These are phyloP conservation scores for Leishmania turanica DNA, from an alignment of 208 protist genomes.

Conservation along the genomic window DNA sequence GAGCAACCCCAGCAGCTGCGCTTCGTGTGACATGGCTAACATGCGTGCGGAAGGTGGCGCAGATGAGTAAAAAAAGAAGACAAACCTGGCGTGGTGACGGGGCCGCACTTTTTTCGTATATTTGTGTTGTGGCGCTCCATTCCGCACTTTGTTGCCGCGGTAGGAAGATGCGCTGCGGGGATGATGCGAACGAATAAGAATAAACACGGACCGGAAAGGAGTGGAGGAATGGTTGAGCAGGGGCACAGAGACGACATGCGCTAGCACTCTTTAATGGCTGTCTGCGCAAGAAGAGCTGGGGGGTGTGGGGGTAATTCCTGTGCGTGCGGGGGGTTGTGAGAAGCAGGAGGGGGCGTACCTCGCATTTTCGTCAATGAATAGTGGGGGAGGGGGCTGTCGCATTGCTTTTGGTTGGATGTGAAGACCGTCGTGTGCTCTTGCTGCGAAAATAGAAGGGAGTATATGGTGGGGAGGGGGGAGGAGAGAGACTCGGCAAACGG, in stretches of 20 bases:
- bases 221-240: no score
- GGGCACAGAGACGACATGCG: neutral
- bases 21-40: neutral
- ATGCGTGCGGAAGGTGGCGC: neutral
- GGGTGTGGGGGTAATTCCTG: neutral
- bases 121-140: neutral
- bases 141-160: neutral
- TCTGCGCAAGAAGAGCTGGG: neutral
- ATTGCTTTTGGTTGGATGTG: no score
- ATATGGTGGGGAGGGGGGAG: neutral
- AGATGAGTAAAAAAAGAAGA: neutral
- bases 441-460: neutral
- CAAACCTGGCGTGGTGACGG: neutral
- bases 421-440: no score
- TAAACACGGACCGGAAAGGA: neutral
- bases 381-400: neutral
- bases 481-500: no score
- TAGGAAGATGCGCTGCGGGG: neutral
- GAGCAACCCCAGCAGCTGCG: neutral
- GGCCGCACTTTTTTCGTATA: neutral
- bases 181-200: neutral
- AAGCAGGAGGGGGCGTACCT: neutral
- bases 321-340: neutral
- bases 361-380: neutral
- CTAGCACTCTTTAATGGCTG: neutral